phyloP scores from a whole-genome alignment of 2,329 filamentous ascomycete genomes.

The Davidsoniella australis region DNA sequence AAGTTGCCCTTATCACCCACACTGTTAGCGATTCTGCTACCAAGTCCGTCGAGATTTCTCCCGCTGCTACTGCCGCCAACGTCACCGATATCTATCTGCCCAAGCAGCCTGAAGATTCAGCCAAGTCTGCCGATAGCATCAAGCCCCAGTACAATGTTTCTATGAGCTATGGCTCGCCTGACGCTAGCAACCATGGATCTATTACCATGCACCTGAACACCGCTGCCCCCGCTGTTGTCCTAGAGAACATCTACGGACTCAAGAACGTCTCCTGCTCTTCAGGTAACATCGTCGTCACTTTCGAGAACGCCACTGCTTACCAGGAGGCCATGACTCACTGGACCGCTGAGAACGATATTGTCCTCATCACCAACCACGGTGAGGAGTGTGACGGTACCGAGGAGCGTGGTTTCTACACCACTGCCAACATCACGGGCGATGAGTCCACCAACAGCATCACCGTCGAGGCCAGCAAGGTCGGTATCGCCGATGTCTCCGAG shows the following conservation, averaged over 20 bases:
- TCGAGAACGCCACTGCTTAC: constrained; percentile 13
- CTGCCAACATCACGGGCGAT: constrained; percentile 18
- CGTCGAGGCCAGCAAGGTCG: constrained; percentile 19
- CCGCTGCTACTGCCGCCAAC: not conserved
- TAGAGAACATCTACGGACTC: constrained; percentile 14
- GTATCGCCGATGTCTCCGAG: constrained; percentile 18
- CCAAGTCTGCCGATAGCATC: constrained; percentile 12
- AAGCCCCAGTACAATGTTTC: constrained; percentile 1
- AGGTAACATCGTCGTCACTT: constrained; percentile 14
- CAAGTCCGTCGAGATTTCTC: not conserved
- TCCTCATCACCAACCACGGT: constrained; percentile 26
- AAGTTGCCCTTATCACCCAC: not conserved
- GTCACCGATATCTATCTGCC: constrained; percentile 14
- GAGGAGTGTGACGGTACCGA: constrained; percentile 24
- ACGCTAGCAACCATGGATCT: constrained; percentile 12
- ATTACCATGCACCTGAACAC: constrained; percentile 15
- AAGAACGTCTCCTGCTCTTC: constrained; percentile 13
- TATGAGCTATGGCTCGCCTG: constrained; percentile 13
- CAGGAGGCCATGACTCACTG: constrained; percentile 14
- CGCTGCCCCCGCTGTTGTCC: constrained; percentile 15
- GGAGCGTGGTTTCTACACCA: constrained; percentile 24
- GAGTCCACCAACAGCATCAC: constrained; percentile 15
- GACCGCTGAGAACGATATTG: constrained; percentile 15
- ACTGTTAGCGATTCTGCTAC: no score
- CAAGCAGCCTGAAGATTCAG: constrained; percentile 13